Percentiles rank a stretch among this genome's conserved stretches.
Evolutionary conservation across 2,329 filamentous ascomycete species (phyloP).

Genomic region (Fusarium compactum): DNA sequence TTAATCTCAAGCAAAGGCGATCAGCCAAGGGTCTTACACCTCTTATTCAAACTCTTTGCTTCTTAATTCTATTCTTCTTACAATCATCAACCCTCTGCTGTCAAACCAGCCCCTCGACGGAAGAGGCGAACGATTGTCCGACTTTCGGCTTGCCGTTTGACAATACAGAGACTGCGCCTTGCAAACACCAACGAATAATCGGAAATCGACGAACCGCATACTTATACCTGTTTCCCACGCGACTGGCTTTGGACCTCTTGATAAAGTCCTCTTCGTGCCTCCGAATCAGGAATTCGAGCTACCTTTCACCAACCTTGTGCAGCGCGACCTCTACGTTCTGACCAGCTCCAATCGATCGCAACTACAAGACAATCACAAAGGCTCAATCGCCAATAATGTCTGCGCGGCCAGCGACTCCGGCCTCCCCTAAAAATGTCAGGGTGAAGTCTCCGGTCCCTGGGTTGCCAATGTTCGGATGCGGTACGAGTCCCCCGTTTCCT

Average conservation of each 20-base stretch:
- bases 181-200: conserved; percentile 7
- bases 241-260: background rate
- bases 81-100: background rate
- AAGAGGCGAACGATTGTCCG: conserved; percentile 27
- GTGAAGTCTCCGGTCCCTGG: conserved; percentile 70
- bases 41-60: background rate
- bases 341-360: conserved; percentile 2
- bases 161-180: background rate
- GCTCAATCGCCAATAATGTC: conserved; percentile 54
- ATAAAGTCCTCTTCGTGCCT: background rate
- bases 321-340: background rate
- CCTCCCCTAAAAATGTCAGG: conserved; percentile 68
- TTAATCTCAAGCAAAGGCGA: conserved; percentile 10
- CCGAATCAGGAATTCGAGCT: conserved; percentile 11
- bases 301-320: conserved; percentile 2
- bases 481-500: conserved; percentile 57
- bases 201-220: background rate
- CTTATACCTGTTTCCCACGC: background rate
- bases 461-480: conserved; percentile 72
- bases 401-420: conserved; percentile 61
- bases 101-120: conserved; percentile 1
- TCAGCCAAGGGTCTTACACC: background rate
- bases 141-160: conserved; percentile 24
- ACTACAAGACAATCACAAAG: background rate
- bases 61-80: background rate